Conservation (phyloP, 345 rosid species). For the Eutrema heterophyllum region DNA sequence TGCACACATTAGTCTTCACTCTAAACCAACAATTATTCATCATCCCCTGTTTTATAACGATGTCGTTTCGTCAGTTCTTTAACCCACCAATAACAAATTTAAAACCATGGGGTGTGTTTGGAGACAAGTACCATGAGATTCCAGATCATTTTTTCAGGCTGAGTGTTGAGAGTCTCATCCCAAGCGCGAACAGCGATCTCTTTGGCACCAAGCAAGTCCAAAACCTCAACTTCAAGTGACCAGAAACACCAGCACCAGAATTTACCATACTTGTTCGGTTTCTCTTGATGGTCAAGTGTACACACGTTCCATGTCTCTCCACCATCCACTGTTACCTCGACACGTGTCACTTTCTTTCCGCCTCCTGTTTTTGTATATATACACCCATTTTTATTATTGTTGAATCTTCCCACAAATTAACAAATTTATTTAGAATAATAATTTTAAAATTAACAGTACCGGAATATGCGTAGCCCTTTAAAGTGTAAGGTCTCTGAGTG, state of each 20-base stretch:
- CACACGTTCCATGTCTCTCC: slow-evolving; percentile 92
- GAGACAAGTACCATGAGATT: slow-evolving; percentile 70
- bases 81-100: neutral
- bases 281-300: slow-evolving; percentile 62
- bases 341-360: slow-evolving; percentile 92
- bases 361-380: slow-evolving; percentile 44
- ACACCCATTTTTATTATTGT: neutral
- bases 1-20: slow-evolving; percentile 67
- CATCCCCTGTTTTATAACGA: slow-evolving; percentile 60
- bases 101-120: neutral
- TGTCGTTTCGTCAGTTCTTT: neutral
- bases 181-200: slow-evolving; percentile 93
- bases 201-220: slow-evolving; percentile 66
- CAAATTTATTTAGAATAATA: neutral
- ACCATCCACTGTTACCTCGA: slow-evolving; percentile 78
- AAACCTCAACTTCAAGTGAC: slow-evolving; percentile 73
- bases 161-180: slow-evolving; percentile 90
- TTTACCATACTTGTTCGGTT: slow-evolving; percentile 60
- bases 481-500: slow-evolving; percentile 69
- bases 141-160: slow-evolving; percentile 89
- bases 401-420: neutral
- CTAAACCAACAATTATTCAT: slow-evolving; percentile 98
- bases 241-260: slow-evolving; percentile 99
- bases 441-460: slow-evolving; percentile 33
- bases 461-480: slow-evolving; percentile 85